A percentile compares a stretch with the other conserved stretches of the same genome.
phyloP scores from a whole-genome alignment of 208 protist species.

The Leishmania major region DNA sequence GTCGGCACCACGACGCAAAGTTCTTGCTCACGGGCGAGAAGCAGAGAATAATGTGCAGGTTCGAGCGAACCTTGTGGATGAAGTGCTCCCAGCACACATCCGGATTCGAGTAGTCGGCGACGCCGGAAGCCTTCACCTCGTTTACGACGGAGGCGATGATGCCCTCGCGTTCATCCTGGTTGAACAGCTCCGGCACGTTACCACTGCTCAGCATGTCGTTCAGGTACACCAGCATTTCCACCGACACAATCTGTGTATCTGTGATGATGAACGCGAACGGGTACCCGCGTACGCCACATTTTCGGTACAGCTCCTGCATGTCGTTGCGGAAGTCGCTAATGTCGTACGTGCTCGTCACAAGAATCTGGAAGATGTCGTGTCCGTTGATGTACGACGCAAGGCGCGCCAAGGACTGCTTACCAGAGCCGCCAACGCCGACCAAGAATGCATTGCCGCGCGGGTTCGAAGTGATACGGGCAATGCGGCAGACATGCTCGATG shows the following conservation, averaged over 20 bases:
- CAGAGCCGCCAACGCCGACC: slow-evolving; percentile 94
- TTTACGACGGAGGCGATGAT: slow-evolving; percentile 90
- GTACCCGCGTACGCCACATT: slow-evolving; percentile 95
- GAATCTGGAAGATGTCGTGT: slow-evolving; percentile 98
- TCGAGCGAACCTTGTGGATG: slow-evolving; percentile 95
- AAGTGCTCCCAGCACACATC: slow-evolving; percentile 97
- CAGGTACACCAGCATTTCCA: slow-evolving; percentile 97
- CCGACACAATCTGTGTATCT: slow-evolving; percentile 97
- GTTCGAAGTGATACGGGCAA: slow-evolving; percentile 95
- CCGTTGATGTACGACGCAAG: slow-evolving; percentile 97
- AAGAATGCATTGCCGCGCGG: slow-evolving; percentile 96
- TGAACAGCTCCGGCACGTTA: slow-evolving; percentile 96
- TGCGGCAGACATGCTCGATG: slow-evolving; percentile 97
- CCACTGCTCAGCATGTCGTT: slow-evolving; percentile 98
- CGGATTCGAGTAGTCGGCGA: slow-evolving; percentile 90
- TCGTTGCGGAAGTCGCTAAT: slow-evolving; percentile 96
- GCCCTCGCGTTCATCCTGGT: slow-evolving; percentile 93
- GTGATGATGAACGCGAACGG: slow-evolving; percentile 97
- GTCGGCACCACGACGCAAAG: slow-evolving; percentile 96
- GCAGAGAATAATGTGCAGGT: slow-evolving; percentile 97
- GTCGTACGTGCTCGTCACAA: slow-evolving; percentile 96
- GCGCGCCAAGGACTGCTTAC: slow-evolving; percentile 94
- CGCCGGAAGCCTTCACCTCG: slow-evolving; percentile 92
- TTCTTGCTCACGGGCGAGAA: slow-evolving; percentile 98
- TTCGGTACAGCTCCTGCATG: slow-evolving; percentile 96